Evolutionary conservation across 2,329 filamentous ascomycete genomes (phyloP), one percentile per base, ranked within the genome.

Genomic region (Reticulascus tulasneorum): DNA sequence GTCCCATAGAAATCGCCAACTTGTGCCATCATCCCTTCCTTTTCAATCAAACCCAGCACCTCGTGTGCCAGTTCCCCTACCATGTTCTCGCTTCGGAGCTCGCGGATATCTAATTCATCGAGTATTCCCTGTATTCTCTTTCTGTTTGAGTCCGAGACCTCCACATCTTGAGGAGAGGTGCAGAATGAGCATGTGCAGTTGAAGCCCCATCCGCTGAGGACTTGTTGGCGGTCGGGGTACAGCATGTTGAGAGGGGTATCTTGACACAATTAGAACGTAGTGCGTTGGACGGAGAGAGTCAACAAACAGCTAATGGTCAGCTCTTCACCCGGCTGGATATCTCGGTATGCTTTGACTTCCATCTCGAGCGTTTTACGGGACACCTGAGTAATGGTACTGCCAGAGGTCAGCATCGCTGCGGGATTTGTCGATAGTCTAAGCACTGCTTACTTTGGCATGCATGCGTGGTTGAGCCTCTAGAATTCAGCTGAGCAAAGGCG

Each of bases 401-500:
- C 12, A 6, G 6, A 0, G 9, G 27, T 37, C 10, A 38, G 33
- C 22, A 26, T 10, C 15, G 8, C n/a, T n/a, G n/a, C 7, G 11
- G 4, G 4, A 4, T 16, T 8, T n/a, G 7, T 23, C 2, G 9
- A 2, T 8, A 17, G 13, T 17, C 7, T 12, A 9, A 17, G 9
- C n/a, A 13, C 19, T 5, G 44, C 53, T 31, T 36, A 62, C 59
- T 62, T 63, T 23, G 60, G 57, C 34, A 48, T 51, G 29, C 60
- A 63, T 1, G 50, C 59, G 23, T 63, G 59, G 37, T 63, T 63
- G 23, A 63, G 32, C 20, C 57, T 54, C 60, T 62, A 16, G 15
- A 5, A 11, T 5, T 8, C 24, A 7, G 22, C 22, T 21, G 16
- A 33, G 30, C 25, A 29, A 9, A 3, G 11, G 6, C 13, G 5